Evolutionary conservation across 345 rosid genomes (phyloP), one percentile per base, ranked within the genome.

Genomic region (Citrus trifoliata): DNA sequence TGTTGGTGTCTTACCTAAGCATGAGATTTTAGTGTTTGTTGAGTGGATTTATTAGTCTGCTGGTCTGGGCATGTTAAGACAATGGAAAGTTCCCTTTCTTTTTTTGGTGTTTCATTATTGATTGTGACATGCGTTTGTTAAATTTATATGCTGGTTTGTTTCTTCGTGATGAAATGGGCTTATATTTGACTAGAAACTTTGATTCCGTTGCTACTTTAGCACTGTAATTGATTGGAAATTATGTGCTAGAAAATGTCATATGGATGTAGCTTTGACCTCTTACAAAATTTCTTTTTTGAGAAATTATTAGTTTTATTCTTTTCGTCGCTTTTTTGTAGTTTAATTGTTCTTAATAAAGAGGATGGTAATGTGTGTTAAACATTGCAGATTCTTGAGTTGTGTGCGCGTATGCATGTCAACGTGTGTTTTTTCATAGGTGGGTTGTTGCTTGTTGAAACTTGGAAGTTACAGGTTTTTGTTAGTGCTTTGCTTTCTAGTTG

Each of bases 1-100:
- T 35, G 10, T 27, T 30, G 6, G 35, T 75, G 60, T 51, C 48
- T n/a, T 24, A 33, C 46, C 7, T 30, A 55, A 24, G 4, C 75
- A 64, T 80, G 21, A 51, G 32, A 53, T 42, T 61, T 58, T n/a
- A n/a, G 76, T 37, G 51, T 73, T 58, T 51, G 38, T 48, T 69
- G 73, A 42, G 30, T 14, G 35, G 58, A 2, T 69, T 65, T 46
- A 3, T 42, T 42, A 3, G 10, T 42, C 27, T 74, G 33, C 25
- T 24, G 69, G 32, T 42, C 27, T 27, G 55, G 35, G 59, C 27
- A 27, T 74, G 33, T 61, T 18, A 28, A 25, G 38, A 56, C 75
- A 53, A 6, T 46, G 27, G 73, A 22, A 56, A 35, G 40, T 58
- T 51, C 24, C 18, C 1, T 46, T 12, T 22, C 7, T 10, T 10